Percentiles rank a stretch among this genome's conserved stretches.
phyloP scores from a whole-genome alignment of 2,329 filamentous ascomycete genomes.

The Ceratocystis cubensis region DNA sequence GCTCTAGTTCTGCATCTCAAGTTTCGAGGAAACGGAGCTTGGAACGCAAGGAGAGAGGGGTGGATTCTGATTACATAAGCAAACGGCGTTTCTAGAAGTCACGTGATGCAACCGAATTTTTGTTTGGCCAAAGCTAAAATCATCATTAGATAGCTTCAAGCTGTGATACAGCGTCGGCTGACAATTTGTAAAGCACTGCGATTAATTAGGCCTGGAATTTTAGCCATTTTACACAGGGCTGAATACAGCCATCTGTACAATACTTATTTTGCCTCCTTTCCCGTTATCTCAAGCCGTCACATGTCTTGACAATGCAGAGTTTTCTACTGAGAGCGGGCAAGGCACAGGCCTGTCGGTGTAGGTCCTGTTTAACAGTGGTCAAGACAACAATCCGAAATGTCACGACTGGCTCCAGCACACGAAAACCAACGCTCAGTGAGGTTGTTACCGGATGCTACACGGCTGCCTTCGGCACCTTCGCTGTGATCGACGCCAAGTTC shows the following conservation, averaged over 20 bases:
- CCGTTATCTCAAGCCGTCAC: background rate
- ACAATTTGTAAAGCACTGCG: background rate
- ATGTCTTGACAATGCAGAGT: constrained; percentile 43
- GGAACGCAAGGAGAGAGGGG: constrained; percentile 6
- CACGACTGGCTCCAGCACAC: constrained; percentile 38
- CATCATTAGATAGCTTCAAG: background rate
- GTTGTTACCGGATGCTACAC: constrained; percentile 56
- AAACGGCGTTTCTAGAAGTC: background rate
- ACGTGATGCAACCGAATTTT: background rate
- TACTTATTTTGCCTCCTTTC: background rate
- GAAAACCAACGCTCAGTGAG: constrained; percentile 40
- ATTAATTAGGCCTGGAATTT: background rate
- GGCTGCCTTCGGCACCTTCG: constrained; percentile 52
- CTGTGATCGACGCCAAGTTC: constrained; percentile 46
- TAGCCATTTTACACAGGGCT: background rate
- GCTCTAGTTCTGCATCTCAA: background rate
- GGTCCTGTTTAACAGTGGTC: constrained; percentile 43
- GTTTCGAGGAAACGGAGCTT: background rate
- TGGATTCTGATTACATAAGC: background rate
- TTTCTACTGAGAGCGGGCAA: constrained; percentile 55
- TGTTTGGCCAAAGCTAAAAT: background rate
- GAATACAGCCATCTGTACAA: background rate
- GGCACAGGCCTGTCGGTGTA: constrained; percentile 50
- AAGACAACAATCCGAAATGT: constrained; percentile 32
- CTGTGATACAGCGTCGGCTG: background rate